Percentiles rank a stretch among this genome's conserved stretches.
phyloP scores from a whole-genome alignment of 1,284 basidiomycete species.

The Cystobasidium sp. region DNA sequence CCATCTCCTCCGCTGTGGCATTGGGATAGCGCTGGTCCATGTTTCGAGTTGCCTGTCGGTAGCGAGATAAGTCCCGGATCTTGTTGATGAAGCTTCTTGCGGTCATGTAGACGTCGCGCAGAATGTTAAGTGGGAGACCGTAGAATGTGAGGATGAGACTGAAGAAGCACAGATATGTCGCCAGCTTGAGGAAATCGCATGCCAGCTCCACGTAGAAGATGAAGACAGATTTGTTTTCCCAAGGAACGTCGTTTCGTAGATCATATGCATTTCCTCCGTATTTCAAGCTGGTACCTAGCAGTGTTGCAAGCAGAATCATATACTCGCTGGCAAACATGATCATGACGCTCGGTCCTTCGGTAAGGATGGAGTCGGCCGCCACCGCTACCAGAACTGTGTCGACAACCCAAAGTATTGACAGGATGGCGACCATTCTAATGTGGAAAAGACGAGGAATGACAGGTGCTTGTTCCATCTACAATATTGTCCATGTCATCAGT shows the following conservation, averaged over 20 bases:
- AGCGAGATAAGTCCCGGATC: slow-evolving; percentile 82
- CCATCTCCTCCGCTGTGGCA: slow-evolving; percentile 84
- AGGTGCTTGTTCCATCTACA: slow-evolving; percentile 93
- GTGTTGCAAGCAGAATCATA: slow-evolving; percentile 82
- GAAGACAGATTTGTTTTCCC: slow-evolving; percentile 98
- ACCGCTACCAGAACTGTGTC: slow-evolving; percentile 76
- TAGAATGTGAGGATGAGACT: slow-evolving; percentile 88
- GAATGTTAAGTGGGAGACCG: slow-evolving; percentile 93
- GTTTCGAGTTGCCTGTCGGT: slow-evolving; percentile 89
- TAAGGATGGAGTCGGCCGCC: slow-evolving; percentile 75
- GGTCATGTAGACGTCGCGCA: slow-evolving; percentile 95
- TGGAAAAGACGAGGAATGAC: slow-evolving; percentile 87
- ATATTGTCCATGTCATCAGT: background rate
- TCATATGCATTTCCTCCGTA: slow-evolving; percentile 86
- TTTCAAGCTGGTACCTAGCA: slow-evolving; percentile 77
- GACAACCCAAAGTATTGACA: slow-evolving; percentile 69
- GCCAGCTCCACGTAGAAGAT: slow-evolving; percentile 90
- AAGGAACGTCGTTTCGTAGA: slow-evolving; percentile 63
- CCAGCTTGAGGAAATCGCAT: slow-evolving; percentile 71
- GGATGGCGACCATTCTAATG: slow-evolving; percentile 74
- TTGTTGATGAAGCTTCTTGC: slow-evolving; percentile 86
- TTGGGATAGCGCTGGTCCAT: slow-evolving; percentile 97
- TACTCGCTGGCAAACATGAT: slow-evolving; percentile 97
- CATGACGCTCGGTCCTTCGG: slow-evolving; percentile 81
- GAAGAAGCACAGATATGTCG: slow-evolving; percentile 92